Base-by-base conservation (phyloP, 352 stramenopile species). In the Halophytophthora batemanensis region DNA sequence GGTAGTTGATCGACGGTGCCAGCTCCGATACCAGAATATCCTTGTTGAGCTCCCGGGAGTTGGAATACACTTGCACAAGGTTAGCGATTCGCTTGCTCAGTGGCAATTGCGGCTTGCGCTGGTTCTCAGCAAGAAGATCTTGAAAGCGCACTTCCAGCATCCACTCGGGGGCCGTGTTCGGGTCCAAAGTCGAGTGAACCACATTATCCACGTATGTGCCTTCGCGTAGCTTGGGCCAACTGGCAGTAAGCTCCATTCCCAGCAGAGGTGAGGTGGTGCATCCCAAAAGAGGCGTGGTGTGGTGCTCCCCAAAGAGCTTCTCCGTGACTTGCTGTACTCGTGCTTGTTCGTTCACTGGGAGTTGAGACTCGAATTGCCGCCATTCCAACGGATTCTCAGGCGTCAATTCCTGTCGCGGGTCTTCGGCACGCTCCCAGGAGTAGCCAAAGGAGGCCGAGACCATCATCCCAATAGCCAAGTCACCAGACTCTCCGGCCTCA, bases 131-230 rank as follows among this genome's bases (percentile, higher is more conserved):
- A 7, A 59, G 14, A 18, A 85, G 49, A 2, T 71, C 39, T 25
- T 80, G 53, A 21, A 88, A 89, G 2, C 57, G 64, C 18, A 72
- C 73, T 5, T 61, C 61, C 4, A 92, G 29, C 56, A 76, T 74
- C 82, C 82, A 92, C 15, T 84, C 56, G 14, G 80, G 80, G 6
- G 83, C 83, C 6, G 69, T 77, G 18, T 58, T 69, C 1, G 81
- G 74, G 43, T 90, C 72, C 31, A 93, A 53, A 1, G 80, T 90
- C 36, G 83, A 90, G 41, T 93, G 83, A 21, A 93, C 83, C 2
- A 77, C 78, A 50, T 93, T 93, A 58, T 93, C 83, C 3, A 93
- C 83, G 36, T 88, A 93, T 6, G 76, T 82, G 6, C 83, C 83
- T 71, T 93, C 83, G 31, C 78, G 67, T 28, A 93, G 53, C 31